These are phyloP conservation scores for Magnolia changhungtana DNA, from an alignment of 164 flowering plant species.

Conservation along the genomic window DNA sequence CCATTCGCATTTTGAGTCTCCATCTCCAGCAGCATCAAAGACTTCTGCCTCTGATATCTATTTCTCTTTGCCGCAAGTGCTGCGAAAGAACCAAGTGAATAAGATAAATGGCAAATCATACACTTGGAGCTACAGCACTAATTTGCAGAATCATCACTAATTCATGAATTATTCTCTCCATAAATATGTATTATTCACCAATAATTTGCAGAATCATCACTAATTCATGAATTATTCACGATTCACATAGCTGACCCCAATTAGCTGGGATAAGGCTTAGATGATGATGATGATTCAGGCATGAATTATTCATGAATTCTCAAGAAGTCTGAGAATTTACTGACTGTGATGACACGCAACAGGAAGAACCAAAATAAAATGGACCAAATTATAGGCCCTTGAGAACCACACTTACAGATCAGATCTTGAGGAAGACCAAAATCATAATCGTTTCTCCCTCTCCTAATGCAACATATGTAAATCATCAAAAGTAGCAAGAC, in stretches of 20 bases:
- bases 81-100: constrained; percentile 26
- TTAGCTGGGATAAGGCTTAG: no score
- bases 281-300: no score
- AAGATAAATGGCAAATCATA: neutral
- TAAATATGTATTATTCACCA: no score
- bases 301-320: no score
- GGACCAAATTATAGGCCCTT: neutral
- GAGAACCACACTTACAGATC: constrained; percentile 60
- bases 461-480: constrained; percentile 61
- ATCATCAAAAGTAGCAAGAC: constrained; percentile 36
- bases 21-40: constrained; percentile 89
- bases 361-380: neutral
- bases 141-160: no score
- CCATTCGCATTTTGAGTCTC: constrained; percentile 83
- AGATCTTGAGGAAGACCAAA: constrained; percentile 88
- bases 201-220: no score
- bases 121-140: neutral
- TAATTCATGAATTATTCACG: no score
- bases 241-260: no score
- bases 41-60: constrained; percentile 82
- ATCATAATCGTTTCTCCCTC: constrained; percentile 77
- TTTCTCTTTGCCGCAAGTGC: constrained; percentile 95
- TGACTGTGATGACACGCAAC: neutral
- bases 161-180: no score
- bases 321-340: no score